Percentiles rank a stretch among this genome's conserved stretches.
Evolutionary conservation across 352 stramenopile genomes (phyloP).

Genomic region (Globisporangium nagaii): DNA sequence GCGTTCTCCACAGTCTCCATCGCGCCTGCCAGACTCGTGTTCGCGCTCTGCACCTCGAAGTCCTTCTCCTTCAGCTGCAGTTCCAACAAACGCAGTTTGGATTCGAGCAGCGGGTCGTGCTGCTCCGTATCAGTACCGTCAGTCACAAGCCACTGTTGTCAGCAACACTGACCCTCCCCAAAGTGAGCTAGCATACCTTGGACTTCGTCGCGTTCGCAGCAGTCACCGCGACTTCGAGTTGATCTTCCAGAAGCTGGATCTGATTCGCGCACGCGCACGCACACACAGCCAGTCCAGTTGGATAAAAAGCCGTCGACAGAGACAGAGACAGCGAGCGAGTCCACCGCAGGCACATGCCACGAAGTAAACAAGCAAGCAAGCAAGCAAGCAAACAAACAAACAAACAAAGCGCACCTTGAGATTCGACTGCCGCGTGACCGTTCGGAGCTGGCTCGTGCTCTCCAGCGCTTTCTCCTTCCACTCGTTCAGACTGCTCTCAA

Average conservation of each 20-base stretch:
- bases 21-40: conserved; percentile 37
- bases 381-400: too few species aligned
- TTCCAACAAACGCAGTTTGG: conserved; percentile 61
- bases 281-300: too few species aligned
- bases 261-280: conserved; percentile 2
- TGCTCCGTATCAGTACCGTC: conserved; percentile 16
- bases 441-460: conserved; percentile 35
- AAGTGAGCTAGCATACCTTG: not conserved
- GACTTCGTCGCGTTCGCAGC: conserved; percentile 17
- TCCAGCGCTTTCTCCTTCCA: conserved; percentile 74
- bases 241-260: conserved; percentile 59
- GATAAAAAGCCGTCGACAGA: too few species aligned
- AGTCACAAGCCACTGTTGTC: not conserved
- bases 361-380: too few species aligned
- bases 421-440: conserved; percentile 33
- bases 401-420: conserved; percentile 42
- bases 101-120: conserved; percentile 54
- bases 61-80: conserved; percentile 60
- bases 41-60: conserved; percentile 35
- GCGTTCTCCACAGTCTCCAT: conserved; percentile 43
- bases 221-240: conserved; percentile 43
- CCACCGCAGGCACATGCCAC: not conserved
- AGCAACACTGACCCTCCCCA: not conserved
- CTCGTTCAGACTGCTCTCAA: conserved; percentile 55
- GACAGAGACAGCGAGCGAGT: too few species aligned